Evolutionary conservation across 2,329 filamentous ascomycete genomes (phyloP).

Genomic region (Parastagonospora avenae): DNA sequence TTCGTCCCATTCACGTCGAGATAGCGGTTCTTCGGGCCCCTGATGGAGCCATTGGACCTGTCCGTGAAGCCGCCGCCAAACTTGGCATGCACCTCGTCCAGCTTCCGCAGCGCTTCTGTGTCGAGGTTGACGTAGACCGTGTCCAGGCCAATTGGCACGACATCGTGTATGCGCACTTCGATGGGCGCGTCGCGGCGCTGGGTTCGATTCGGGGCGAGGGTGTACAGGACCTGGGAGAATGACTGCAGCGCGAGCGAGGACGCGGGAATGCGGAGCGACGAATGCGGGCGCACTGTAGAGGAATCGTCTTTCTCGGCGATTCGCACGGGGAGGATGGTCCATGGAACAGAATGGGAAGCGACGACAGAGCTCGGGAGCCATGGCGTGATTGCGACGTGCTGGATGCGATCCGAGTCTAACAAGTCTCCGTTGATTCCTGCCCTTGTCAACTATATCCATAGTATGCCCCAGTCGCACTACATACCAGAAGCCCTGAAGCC

Average conservation of each 20-base stretch:
- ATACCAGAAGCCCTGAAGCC: constrained; percentile 30
- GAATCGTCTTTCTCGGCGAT: constrained; percentile 42
- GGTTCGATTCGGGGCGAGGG: constrained; percentile 75
- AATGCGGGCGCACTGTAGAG: constrained; percentile 61
- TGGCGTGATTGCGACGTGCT: constrained; percentile 74
- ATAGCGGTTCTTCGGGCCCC: constrained; percentile 34
- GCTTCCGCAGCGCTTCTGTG: constrained; percentile 74
- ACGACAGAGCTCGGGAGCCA: constrained; percentile 65
- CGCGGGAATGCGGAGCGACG: constrained; percentile 79
- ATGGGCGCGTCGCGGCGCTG: constrained; percentile 76
- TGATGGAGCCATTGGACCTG: constrained; percentile 40
- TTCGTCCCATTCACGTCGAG: constrained; percentile 47
- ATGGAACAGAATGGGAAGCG: constrained; percentile 66
- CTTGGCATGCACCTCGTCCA: constrained; percentile 82
- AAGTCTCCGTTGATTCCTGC: constrained; percentile 10
- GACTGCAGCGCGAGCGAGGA: constrained; percentile 75
- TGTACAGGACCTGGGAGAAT: constrained; percentile 75
- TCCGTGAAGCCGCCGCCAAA: constrained; percentile 70
- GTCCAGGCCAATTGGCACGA: constrained; percentile 78
- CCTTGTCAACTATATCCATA: constrained; percentile 1
- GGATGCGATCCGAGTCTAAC: constrained; percentile 25
- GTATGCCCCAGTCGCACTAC: background rate
- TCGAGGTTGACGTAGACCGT: constrained; percentile 88
- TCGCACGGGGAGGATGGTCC: constrained; percentile 83
- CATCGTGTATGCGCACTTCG: constrained; percentile 82